phyloP scores from a whole-genome alignment of 2,329 filamentous ascomycete species.

The Didymella pomorum region DNA sequence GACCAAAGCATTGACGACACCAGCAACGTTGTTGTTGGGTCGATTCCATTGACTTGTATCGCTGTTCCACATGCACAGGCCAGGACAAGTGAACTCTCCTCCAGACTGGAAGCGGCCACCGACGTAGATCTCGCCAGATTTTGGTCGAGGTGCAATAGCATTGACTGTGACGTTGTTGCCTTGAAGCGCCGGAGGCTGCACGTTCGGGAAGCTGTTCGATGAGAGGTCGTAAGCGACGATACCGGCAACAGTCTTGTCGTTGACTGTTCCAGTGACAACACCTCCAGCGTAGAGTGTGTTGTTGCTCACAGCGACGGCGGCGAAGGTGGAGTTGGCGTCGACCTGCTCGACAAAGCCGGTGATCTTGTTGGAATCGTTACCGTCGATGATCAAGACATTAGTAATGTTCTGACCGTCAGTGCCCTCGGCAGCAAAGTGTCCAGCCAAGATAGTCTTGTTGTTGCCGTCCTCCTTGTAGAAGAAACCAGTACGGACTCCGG shows the following conservation, averaged over 20 bases:
- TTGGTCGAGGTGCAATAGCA: slow-evolving; percentile 75
- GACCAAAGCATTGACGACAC: slow-evolving; percentile 73
- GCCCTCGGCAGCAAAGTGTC: slow-evolving; percentile 78
- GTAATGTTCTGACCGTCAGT: slow-evolving; percentile 74
- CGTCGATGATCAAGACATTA: slow-evolving; percentile 85
- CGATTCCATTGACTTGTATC: slow-evolving; percentile 78
- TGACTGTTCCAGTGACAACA: slow-evolving; percentile 74
- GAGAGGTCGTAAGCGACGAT: slow-evolving; percentile 81
- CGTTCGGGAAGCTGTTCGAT: slow-evolving; percentile 65
- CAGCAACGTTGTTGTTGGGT: slow-evolving; percentile 75
- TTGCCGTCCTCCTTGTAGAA: slow-evolving; percentile 75
- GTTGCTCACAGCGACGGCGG: slow-evolving; percentile 64
- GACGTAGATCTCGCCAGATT: slow-evolving; percentile 79
- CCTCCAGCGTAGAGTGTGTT: slow-evolving; percentile 81
- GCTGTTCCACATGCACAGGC: slow-evolving; percentile 81
- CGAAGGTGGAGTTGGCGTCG: slow-evolving; percentile 75
- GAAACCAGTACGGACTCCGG: slow-evolving; percentile 77
- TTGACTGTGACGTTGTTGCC: slow-evolving; percentile 77
- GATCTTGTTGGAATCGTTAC: slow-evolving; percentile 70
- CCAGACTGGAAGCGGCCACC: slow-evolving; percentile 85
- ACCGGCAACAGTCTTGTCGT: slow-evolving; percentile 70
- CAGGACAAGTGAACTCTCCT: slow-evolving; percentile 81
- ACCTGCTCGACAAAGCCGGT: slow-evolving; percentile 74
- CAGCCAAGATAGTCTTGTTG: slow-evolving; percentile 88
- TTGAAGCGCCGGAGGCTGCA: slow-evolving; percentile 77